Base-by-base conservation (phyloP, 331 rosid species). In the Ulmus americana region DNA sequence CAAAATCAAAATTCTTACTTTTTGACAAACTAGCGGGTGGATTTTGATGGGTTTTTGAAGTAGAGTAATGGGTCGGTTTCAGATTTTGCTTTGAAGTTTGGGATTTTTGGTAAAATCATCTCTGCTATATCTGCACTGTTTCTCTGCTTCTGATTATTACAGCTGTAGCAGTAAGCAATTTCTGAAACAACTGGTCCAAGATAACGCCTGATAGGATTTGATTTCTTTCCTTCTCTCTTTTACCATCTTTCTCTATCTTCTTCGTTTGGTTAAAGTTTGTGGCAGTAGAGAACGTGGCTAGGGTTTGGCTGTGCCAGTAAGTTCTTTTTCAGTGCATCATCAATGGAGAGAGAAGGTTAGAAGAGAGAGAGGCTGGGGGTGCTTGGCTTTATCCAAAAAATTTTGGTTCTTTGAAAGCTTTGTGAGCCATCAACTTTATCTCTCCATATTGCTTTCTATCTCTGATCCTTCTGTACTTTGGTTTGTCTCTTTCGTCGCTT, bases 271-370 rank as follows among this genome's bases (percentile, higher is more conserved):
- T 76, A 76, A 71, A 77, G 90, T 60, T 73, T 59, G 13, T 65
- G 80, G 59, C 86, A 67, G 85, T 49, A 22, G 64, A 53, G 77
- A 87, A 82, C 88, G 84, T 84, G 90, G 80, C 82, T 74, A 71
- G 82, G 86, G 83, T 14, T 78, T 56, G 28, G 81, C 49, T 63
- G 40, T 61, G 67, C 71, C 79, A 67, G 77, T 51, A 57, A 38
- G 74, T 60, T 58, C 45, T 77, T 67, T 81, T 65, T 69, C 77
- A 69, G 74, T 7, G 42, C 15, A 12, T 11, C 54, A 57, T 6
- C 10, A 3, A 59, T 35, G 58, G 67, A 59, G 59, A 49, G 59
- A 55, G 54, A 53, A 51, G 22, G 59, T 2, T 39, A 41, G 50
- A 59, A 55, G 6, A 55, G 40, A 55, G 59, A 20, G 39, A 55